Base-by-base conservation (phyloP, 208 protist genomes). In the Giardia duodenalis region DNA sequence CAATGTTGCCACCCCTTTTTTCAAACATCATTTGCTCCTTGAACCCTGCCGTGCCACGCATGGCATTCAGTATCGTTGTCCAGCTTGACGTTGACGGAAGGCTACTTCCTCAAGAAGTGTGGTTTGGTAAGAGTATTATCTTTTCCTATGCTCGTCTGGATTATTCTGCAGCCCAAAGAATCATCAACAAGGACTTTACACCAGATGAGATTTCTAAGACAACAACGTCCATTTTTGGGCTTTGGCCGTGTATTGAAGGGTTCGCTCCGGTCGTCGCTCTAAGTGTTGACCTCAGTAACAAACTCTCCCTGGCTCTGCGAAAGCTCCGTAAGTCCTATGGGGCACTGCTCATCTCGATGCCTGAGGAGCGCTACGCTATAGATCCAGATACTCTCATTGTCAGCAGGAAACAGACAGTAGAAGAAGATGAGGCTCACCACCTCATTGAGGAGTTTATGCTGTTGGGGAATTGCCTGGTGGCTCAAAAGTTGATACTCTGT, bases 361-460 rank as follows among this genome's bases (percentile, higher is more conserved):
- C 44, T 43, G 1, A 47, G 10, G 45, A 10, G 4, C 2, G 88
- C 45, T 48, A 1, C 1, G 4, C 10, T 47, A 47, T 91, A 2
- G 45, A 91, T 91, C 2, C 2, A 30, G 45, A 3, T 46, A 91
- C 4, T 46, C 4, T 47, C 1, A 45, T 30, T 19, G 46, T 48
- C 4, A 48, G 39, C 22, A 42, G 46, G 46, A 3, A 45, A 47
- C 0, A 46, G 39, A 0, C 1, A 43, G 47, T 87, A 92, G 42
- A 2, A 46, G 48, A 46, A 87, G 57, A n/a, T 46, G 92, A 93
- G 19, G 92, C 92, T 30, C 76, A 93, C 42, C 4, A 92, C 30
- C 46, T 93, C 42, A 91, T 94, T 86, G 93, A 94, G 47, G 93
- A 94, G 45, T 92, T 94, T 67, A 94, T 94, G 93, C 0, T 94